phyloP scores from a whole-genome alignment of 768 basidiomycete genomes.

The Mrakia frigida region DNA sequence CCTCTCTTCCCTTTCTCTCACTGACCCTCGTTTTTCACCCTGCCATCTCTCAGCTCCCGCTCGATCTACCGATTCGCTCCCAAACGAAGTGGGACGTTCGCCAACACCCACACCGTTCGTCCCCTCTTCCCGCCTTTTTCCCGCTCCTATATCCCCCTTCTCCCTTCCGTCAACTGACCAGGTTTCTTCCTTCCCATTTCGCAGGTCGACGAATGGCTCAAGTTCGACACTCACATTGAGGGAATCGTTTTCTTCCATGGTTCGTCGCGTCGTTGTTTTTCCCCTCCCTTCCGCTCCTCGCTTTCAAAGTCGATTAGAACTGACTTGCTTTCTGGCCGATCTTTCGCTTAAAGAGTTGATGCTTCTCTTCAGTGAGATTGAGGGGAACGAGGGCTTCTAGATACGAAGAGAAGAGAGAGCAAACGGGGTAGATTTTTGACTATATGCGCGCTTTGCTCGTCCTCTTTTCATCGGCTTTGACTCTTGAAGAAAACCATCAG shows the following conservation, averaged over 20 bases:
- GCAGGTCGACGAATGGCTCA: not conserved
- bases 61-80: constrained; percentile 31
- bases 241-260: constrained; percentile 19
- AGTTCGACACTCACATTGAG: constrained; percentile 8
- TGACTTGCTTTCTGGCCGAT: not conserved
- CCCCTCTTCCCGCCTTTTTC: not conserved
- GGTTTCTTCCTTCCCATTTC: not conserved
- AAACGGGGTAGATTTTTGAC: no score
- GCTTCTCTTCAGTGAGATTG: constrained; percentile 16
- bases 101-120: constrained; percentile 12
- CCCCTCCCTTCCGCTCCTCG: not conserved
- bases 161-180: not conserved
- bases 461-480: no score
- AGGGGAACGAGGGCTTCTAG: constrained; percentile 18
- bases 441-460: no score
- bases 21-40: not conserved
- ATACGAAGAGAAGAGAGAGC: no score
- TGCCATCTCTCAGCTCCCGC: not conserved
- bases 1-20: not conserved
- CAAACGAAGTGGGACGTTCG: not conserved
- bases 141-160: not conserved
- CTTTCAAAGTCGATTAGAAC: not conserved
- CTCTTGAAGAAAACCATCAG: no score
- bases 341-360: not conserved
- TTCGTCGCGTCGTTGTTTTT: not conserved